Evolutionary conservation across 495 filamentous ascomycete genomes (phyloP), one percentile per base, ranked within the genome.

Genomic region (Lasiosphaeria hispida): DNA sequence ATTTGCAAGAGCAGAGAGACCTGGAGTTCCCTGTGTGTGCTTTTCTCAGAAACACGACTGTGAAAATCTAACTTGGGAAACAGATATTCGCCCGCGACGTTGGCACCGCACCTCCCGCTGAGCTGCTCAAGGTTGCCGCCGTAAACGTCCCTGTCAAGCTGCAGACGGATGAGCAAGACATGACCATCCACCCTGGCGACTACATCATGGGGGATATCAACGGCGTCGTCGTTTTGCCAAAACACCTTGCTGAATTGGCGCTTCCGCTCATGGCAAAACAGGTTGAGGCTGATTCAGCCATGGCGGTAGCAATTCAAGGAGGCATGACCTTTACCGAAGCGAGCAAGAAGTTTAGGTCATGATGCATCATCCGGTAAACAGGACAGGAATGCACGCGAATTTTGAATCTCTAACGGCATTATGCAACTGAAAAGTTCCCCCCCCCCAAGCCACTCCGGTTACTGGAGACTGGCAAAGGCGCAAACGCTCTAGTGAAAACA

Each of bases 1-100:
- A 87, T 57, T 50, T 87, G 6, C 72, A 82, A 44, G 84, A 86
- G 65, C 84, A 87, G 60, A 75, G 77, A 2, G 81, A 77, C 34
- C 56, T 85, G 10, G 63, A 63, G 0, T 81, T 77, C 51, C 78
- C 79, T 10, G 76, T 79, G 43, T 35, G 62, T 57, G 10, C 1
- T 14, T 19, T 37, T 38, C 36, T 17, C 3, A 18, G 10, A 38
- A 7, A 14, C 14, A 3, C 55, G 72, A 54, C 10, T 1, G 11
- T 36, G 10, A 56, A 17, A 11, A 30, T n/a, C 19, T 49, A 10
- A 50, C 30, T 13, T 10, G 37, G 14, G 40, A 10, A 5, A 42
- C 33, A 77, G 75, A 60, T 78, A 18, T 85, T 85, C 48, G 82
- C 83, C 0, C 69, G 80, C 3, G 80, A 78, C 30, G 67, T 80